These are phyloP conservation scores for Trichoderma gamsii DNA, from an alignment of 495 filamentous ascomycete genomes.

Conservation along the genomic window DNA sequence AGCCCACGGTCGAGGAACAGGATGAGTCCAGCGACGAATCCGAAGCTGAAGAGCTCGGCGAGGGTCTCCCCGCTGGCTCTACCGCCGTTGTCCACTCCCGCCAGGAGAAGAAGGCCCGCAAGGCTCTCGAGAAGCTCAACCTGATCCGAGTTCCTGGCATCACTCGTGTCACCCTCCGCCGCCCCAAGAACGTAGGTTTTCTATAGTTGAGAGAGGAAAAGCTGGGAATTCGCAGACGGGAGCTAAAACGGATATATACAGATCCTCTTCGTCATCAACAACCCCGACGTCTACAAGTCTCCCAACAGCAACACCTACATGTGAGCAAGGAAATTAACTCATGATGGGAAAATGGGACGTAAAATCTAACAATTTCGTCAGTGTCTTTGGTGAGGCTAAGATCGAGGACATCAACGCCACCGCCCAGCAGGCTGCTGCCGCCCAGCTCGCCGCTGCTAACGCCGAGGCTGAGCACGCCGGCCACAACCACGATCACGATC, in stretches of 20 bases:
- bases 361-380: slow-evolving; percentile 29
- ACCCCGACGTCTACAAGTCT: slow-evolving; percentile 98
- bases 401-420: slow-evolving; percentile 97
- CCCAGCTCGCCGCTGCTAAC: slow-evolving; percentile 73
- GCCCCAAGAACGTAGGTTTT: slow-evolving; percentile 91
- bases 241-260: slow-evolving; percentile 37
- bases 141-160: slow-evolving; percentile 95
- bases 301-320: slow-evolving; percentile 99
- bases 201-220: neutral
- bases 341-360: neutral
- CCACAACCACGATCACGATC: slow-evolving; percentile 59
- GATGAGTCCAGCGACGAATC: slow-evolving; percentile 70
- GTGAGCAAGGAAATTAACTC: slow-evolving; percentile 47
- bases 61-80: slow-evolving; percentile 77
- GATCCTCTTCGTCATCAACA: slow-evolving; percentile 99
- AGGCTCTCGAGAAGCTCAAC: slow-evolving; percentile 91
- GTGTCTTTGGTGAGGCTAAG: slow-evolving; percentile 99
- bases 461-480: slow-evolving; percentile 50
- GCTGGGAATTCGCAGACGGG: neutral
- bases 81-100: slow-evolving; percentile 88
- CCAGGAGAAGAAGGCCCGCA: slow-evolving; percentile 99
- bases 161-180: slow-evolving; percentile 91
- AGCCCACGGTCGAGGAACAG: slow-evolving; percentile 70
- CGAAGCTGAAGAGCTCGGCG: slow-evolving; percentile 59
- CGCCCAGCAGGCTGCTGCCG: slow-evolving; percentile 87